Evolutionary conservation across 352 stramenopile species (phyloP), one percentile per base, ranked within the genome.

Genomic region (Blastocystis sp.): DNA sequence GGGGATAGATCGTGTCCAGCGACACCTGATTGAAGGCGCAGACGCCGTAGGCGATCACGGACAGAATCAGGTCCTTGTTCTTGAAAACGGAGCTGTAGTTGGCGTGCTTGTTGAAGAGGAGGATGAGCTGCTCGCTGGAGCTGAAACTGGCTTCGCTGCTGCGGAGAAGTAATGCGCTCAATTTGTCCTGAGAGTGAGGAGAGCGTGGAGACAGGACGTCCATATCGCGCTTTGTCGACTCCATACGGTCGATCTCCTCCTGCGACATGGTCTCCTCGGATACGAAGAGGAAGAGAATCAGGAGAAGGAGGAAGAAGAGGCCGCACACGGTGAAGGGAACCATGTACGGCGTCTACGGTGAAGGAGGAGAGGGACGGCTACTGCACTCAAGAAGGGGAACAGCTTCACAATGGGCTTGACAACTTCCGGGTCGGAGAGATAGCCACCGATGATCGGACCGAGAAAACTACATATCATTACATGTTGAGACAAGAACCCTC

Each of bases 371-470:
- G 0, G 14, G 14, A 14, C 28, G 28, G 3, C 40, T 43, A 84
- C 74, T 23, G n/a, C 28, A 28, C 70, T 77, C 4, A 88, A 28
- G 41, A 88, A 76, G 5, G 78, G 78, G 66, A 88, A 45, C 3
- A 52, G n/a, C 21, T 79, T n/a, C 5, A 67, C 19, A 9, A 88
- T 34, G 0, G 67, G 78, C 21, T 43, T 48, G 59, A 88, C 66
- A 4, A 53, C 62, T 2, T 78, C 59, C 11, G 41, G 52, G 34
- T 88, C 56, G 17, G 40, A 65, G 2, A 88, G 43, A 45, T 88
- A 88, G 7, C 78, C 78, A 56, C 78, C 78, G 34, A 88, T 23
- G 34, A 88, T 48, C 17, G 78, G 78, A 62, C 78, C 78, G 60
- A 88, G 5, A n/a, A 84, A 66, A 10, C 74, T 84, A 84, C 14